Evolutionary conservation across 768 basidiomycete species (phyloP).

Genomic region (Kockovaella imperatae): DNA sequence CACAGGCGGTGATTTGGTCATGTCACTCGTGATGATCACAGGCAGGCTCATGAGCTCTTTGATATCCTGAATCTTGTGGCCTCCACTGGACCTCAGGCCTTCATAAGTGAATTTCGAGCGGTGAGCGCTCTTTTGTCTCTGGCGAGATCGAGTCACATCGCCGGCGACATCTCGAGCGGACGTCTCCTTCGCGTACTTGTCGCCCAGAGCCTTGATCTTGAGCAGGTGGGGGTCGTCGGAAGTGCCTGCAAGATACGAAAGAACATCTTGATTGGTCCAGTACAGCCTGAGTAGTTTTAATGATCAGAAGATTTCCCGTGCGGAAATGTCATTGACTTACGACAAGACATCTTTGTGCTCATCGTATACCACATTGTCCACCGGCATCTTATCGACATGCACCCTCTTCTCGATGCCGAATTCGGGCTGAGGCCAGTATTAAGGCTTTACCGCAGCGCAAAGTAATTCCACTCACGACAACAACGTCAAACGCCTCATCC

Average conservation of each 20-base stretch:
- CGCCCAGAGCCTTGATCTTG: slow-evolving; percentile 86
- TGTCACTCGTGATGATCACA: slow-evolving; percentile 87
- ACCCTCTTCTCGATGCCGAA: slow-evolving; percentile 99
- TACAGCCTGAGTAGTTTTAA: slow-evolving; percentile 58
- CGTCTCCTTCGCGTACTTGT: slow-evolving; percentile 57
- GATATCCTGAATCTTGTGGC: slow-evolving; percentile 95
- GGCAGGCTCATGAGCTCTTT: slow-evolving; percentile 87
- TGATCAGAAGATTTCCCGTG: no score
- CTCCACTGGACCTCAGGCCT: slow-evolving; percentile 62
- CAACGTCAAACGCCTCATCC: slow-evolving; percentile 95
- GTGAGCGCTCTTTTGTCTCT: slow-evolving; percentile 66
- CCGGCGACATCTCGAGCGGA: slow-evolving; percentile 47
- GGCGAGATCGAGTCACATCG: slow-evolving; percentile 57
- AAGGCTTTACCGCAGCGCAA: neutral
- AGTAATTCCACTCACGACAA: slow-evolving; percentile 50
- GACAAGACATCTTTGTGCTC: slow-evolving; percentile 79
- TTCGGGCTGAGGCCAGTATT: slow-evolving; percentile 53
- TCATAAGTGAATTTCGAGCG: slow-evolving; percentile 66
- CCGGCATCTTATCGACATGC: slow-evolving; percentile 98
- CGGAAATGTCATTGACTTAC: slow-evolving; percentile 13
- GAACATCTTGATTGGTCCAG: slow-evolving; percentile 91
- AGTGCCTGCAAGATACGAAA: slow-evolving; percentile 88
- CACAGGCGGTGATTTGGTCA: slow-evolving; percentile 88
- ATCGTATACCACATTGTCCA: slow-evolving; percentile 95
- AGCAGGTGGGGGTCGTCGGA: slow-evolving; percentile 92